Evolutionary conservation across 1,284 basidiomycete species (phyloP), one percentile per base, ranked within the genome.

Genomic region (Pascua guehoae): DNA sequence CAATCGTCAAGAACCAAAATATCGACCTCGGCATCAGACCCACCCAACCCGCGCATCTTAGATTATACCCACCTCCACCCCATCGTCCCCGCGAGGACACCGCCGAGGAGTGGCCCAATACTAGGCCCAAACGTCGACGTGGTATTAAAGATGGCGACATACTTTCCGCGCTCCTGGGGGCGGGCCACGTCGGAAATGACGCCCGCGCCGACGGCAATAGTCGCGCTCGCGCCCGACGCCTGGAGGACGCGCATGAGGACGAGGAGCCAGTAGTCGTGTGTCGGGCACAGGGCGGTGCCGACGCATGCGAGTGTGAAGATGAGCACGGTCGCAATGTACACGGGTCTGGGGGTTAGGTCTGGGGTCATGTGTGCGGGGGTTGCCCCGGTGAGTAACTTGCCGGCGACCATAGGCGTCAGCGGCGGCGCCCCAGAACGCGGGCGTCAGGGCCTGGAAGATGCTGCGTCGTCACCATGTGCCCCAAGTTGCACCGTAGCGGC

Each of bases 391-490:
- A 32, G 24, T 32, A 36, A n/a, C 36, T 37, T 2, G 57, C 16
- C 37, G 65, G 61, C 69, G 42, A 38, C 73, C 72, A 44, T 64
- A 69, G 11, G 53, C 55, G 53, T 73, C 72, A 0, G 69, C 66
- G 2, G 67, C 61, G 12, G 69, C 65, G 10, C 66, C 73, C 66
- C 66, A 73, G 48, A 73, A 59, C 10, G 70, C 61, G 0, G 72
- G 72, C 4, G 70, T 71, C 16, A 75, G 42, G 4, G 66, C 73
- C 54, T 75, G 72, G 47, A 70, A 69, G n/a, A 44, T 49, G n/a
- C 24, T 16, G 7, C 14, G 4, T 32, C 11, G 18, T 46, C 17
- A 46, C 47, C 9, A 37, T 14, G n/a, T 45, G 10, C 14, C n/a
- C 41, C 40, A 9, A 3, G 11, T 36, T 39, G 11, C 18, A 9